Evolutionary conservation across 208 protist genomes (phyloP).

Genomic region (Trypanosoma rangeli): DNA sequence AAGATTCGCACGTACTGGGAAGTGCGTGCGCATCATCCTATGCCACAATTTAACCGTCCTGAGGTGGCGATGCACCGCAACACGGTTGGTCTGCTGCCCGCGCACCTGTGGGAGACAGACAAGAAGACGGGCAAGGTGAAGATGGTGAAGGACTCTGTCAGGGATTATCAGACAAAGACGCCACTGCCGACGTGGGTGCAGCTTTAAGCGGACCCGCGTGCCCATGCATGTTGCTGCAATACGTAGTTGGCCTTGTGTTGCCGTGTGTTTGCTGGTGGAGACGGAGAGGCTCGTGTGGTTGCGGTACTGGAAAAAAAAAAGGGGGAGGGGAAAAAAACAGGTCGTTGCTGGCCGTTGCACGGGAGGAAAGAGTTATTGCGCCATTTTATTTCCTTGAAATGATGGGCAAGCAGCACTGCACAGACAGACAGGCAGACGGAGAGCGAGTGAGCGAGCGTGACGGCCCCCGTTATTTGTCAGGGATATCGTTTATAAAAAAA

Average conservation of each 20-base stretch:
- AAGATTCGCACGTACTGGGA: slow-evolving; percentile 92
- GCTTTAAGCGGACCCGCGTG: slow-evolving; percentile 35
- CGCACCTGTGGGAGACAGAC: slow-evolving; percentile 88
- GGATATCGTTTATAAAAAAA: too few species aligned
- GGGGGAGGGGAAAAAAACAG: not conserved
- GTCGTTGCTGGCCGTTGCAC: too few species aligned
- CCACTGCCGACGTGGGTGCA: slow-evolving; percentile 85
- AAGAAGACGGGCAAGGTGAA: slow-evolving; percentile 93
- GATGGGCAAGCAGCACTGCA: too few species aligned
- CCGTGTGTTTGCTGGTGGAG: not conserved
- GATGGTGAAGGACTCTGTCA: slow-evolving; percentile 89
- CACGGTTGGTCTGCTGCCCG: slow-evolving; percentile 68
- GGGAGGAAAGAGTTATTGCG: too few species aligned
- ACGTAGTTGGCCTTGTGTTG: too few species aligned
- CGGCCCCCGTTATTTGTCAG: too few species aligned
- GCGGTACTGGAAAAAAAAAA: slow-evolving; percentile 11
- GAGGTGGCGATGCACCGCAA: slow-evolving; percentile 92
- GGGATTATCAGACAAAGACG: slow-evolving; percentile 88
- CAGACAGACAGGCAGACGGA: too few species aligned
- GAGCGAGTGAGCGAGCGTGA: too few species aligned
- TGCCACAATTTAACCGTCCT: slow-evolving; percentile 88
- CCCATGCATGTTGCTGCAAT: not conserved
- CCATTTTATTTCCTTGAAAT: too few species aligned
- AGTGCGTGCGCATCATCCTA: slow-evolving; percentile 86
- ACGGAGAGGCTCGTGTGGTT: not conserved